Percentiles rank a stretch among this genome's conserved stretches.
Conservation (phyloP, 208 protist genomes). For the Leishmania amazonensis region DNA sequence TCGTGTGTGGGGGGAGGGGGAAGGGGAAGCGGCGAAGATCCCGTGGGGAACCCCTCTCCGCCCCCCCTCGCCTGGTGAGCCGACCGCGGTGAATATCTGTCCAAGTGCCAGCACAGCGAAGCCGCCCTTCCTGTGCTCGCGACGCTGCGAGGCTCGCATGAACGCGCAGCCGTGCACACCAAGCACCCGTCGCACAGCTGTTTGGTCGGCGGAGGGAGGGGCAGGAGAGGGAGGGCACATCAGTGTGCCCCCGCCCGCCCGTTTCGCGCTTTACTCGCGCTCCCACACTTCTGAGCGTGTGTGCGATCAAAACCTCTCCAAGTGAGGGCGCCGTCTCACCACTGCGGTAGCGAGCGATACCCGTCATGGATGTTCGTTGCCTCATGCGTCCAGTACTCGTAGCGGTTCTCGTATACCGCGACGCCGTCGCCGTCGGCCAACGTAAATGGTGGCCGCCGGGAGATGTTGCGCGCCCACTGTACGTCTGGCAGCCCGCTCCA, state of each 20-base stretch:
- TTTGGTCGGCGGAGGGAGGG: neutral
- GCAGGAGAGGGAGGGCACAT: too few relatives aligned
- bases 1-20: too few relatives aligned
- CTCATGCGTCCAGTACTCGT: conserved; percentile 5
- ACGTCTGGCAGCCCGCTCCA: conserved; percentile 1
- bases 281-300: neutral
- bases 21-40: neutral
- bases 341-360: conserved; percentile 1
- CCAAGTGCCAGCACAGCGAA: neutral
- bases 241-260: too few relatives aligned
- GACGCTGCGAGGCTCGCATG: neutral
- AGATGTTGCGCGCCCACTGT: neutral
- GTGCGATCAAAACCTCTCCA: too few relatives aligned
- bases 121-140: neutral
- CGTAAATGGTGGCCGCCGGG: neutral
- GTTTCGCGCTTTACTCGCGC: too few relatives aligned
- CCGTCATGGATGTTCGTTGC: neutral
- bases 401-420: conserved; percentile 4
- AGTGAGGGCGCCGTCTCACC: neutral
- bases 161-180: too few relatives aligned
- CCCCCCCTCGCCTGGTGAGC: too few relatives aligned
- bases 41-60: too few relatives aligned
- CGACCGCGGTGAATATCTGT: neutral
- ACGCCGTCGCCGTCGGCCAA: conserved; percentile 1
- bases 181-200: neutral